Conservation (phyloP, 176 grass and related monocot species). For the Alopecurus myosuroides region DNA sequence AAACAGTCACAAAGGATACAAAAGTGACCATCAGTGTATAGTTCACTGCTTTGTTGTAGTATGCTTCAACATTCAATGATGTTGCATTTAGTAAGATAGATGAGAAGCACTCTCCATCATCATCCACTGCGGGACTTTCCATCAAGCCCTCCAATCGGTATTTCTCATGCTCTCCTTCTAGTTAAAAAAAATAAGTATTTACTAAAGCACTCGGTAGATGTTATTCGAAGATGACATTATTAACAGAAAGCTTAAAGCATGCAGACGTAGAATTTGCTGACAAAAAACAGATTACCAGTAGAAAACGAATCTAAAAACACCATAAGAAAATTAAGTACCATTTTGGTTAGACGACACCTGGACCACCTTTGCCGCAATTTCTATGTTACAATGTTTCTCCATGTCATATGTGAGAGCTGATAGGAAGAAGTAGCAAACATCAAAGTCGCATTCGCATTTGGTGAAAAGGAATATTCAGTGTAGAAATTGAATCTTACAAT, state of each 20-base stretch:
- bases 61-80: constrained; percentile 93
- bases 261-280: background rate
- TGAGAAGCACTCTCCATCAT: constrained; percentile 86
- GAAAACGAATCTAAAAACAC: constrained; percentile 1
- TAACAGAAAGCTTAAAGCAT: constrained; percentile 6
- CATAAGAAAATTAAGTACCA: constrained; percentile 47
- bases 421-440: constrained; percentile 25
- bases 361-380: constrained; percentile 88
- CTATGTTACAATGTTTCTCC: constrained; percentile 98
- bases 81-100: constrained; percentile 90
- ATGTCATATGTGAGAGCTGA: constrained; percentile 90
- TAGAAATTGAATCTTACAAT: constrained; percentile 52
- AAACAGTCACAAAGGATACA: constrained; percentile 69
- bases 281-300: background rate
- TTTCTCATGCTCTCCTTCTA: constrained; percentile 83
- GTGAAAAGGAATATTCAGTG: background rate
- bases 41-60: constrained; percentile 99
- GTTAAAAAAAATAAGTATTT: constrained; percentile 17
- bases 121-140: constrained; percentile 74
- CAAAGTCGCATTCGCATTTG: background rate
- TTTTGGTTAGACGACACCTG: constrained; percentile 65
- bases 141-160: constrained; percentile 91
- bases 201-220: background rate
- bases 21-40: constrained; percentile 99
- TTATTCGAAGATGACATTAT: background rate